Percentiles rank a stretch among this genome's conserved stretches.
Evolutionary conservation across 371 early-diverging fungal genomes (phyloP).

Genomic region (Apophysomyces sp.): DNA sequence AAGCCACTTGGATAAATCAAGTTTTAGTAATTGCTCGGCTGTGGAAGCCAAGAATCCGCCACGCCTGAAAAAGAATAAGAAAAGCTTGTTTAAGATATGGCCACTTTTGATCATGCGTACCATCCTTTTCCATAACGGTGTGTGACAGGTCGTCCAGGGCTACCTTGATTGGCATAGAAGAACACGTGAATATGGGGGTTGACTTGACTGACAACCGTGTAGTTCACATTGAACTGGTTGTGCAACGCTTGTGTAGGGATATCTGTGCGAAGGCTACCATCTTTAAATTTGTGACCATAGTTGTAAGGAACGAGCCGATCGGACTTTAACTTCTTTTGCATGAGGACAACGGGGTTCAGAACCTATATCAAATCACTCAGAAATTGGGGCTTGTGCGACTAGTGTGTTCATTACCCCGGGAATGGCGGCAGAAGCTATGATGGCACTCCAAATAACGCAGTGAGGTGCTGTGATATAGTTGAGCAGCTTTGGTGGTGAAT

Average conservation of each 20-base stretch:
- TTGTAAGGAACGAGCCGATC: constrained; percentile 70
- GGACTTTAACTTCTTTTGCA: constrained; percentile 71
- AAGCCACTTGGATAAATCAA: constrained; percentile 89
- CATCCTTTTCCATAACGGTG: constrained; percentile 61
- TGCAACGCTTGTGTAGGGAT: constrained; percentile 77
- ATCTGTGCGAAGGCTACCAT: constrained; percentile 87
- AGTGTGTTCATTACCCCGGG: constrained; percentile 38
- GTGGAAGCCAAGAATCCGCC: constrained; percentile 87
- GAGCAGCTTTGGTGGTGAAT: constrained; percentile 78
- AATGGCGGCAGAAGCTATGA: constrained; percentile 51
- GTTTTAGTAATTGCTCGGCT: constrained; percentile 76
- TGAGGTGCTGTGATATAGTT: constrained; percentile 79
- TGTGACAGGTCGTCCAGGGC: constrained; percentile 69
- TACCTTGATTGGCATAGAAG: constrained; percentile 77
- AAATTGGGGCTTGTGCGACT: background rate
- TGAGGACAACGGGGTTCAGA: constrained; percentile 79
- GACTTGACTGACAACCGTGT: constrained; percentile 87
- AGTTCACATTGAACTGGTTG: constrained; percentile 83
- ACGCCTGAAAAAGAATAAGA: constrained; percentile 51
- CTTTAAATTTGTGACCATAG: constrained; percentile 80
- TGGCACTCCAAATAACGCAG: constrained; percentile 85
- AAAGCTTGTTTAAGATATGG: background rate
- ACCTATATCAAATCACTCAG: constrained; percentile 36
- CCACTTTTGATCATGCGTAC: constrained; percentile 22
- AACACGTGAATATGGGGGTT: constrained; percentile 91